Percentiles rank a stretch among this genome's conserved stretches.
phyloP scores from a whole-genome alignment of 2,329 filamentous ascomycete genomes.

The Xylariaceae sp. region DNA sequence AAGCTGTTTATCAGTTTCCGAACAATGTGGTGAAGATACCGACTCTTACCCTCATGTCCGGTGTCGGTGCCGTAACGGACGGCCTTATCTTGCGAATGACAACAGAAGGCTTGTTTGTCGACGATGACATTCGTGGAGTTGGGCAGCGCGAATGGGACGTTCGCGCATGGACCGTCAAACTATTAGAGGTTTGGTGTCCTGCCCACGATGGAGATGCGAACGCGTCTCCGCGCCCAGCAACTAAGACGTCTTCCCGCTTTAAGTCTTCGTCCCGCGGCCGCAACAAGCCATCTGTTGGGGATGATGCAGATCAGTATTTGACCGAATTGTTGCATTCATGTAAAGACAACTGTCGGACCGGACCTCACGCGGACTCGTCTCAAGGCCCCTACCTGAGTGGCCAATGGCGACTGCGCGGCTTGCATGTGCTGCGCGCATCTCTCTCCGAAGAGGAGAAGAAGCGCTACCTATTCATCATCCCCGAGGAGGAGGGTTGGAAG shows the following conservation, averaged over 20 bases:
- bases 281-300: slow-evolving; percentile 50
- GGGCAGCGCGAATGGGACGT: slow-evolving; percentile 98
- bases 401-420: slow-evolving; percentile 49
- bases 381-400: slow-evolving; percentile 47
- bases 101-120: slow-evolving; percentile 92
- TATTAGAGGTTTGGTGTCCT: slow-evolving; percentile 81
- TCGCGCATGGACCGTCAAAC: slow-evolving; percentile 94
- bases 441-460: slow-evolving; percentile 62
- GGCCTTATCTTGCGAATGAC: slow-evolving; percentile 88
- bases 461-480: slow-evolving; percentile 59
- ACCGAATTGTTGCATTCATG: slow-evolving; percentile 58
- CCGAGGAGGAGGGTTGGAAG: slow-evolving; percentile 64
- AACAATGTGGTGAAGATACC: slow-evolving; percentile 85
- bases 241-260: slow-evolving; percentile 44
- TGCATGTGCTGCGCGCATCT: slow-evolving; percentile 59
- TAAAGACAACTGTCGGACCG: slow-evolving; percentile 57
- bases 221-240: slow-evolving; percentile 41
- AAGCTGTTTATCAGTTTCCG: slow-evolving; percentile 87
- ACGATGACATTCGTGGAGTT: slow-evolving; percentile 86
- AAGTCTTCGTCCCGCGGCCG: slow-evolving; percentile 46
- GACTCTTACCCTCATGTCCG: slow-evolving; percentile 80
- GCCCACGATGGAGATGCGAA: slow-evolving; percentile 49
- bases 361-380: slow-evolving; percentile 40
- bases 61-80: slow-evolving; percentile 80
- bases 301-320: slow-evolving; percentile 63